These are phyloP conservation scores for Plasmodium vivax DNA, from an alignment of 169 alveolate species.

Conservation along the genomic window DNA sequence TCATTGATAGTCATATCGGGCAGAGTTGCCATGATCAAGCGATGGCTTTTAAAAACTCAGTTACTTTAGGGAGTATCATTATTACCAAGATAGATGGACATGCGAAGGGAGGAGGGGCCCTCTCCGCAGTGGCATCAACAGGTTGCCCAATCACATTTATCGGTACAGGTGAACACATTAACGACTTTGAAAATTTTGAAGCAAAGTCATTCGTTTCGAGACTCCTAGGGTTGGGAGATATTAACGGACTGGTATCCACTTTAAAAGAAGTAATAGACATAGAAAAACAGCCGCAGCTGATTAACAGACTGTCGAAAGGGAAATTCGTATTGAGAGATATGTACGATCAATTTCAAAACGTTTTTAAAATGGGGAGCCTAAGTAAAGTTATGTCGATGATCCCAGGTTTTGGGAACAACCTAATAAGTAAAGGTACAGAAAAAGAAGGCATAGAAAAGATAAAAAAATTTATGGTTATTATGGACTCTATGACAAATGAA, in stretches of 20 bases:
- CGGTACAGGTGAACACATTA: constrained; percentile 99
- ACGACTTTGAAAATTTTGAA: constrained; percentile 98
- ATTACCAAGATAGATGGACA: constrained; percentile 99
- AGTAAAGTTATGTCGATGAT: constrained; percentile 96
- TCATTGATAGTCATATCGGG: constrained; percentile 99
- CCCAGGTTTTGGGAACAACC: constrained; percentile 92
- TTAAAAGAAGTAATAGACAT: constrained; percentile 96
- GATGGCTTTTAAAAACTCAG: constrained; percentile 96
- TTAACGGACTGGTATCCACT: constrained; percentile 95
- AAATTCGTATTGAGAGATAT: constrained; percentile 96
- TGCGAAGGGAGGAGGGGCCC: constrained; percentile 99
- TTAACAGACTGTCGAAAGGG: constrained; percentile 95
- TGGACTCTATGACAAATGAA: constrained; percentile 97
- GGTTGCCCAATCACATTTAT: constrained; percentile 94
- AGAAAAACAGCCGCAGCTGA: constrained; percentile 95
- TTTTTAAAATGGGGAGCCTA: constrained; percentile 96
- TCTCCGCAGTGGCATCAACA: constrained; percentile 98
- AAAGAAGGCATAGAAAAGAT: constrained; percentile 97
- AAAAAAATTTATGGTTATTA: constrained; percentile 94
- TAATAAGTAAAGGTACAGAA: constrained; percentile 95
- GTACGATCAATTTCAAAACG: constrained; percentile 96
- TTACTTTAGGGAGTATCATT: constrained; percentile 98
- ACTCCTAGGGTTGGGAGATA: constrained; percentile 98
- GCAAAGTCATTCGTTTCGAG: constrained; percentile 98
- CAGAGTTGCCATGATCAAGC: constrained; percentile 99